Conservation (phyloP, 345 rosid genomes). For the Nephelium lappaceum region DNA sequence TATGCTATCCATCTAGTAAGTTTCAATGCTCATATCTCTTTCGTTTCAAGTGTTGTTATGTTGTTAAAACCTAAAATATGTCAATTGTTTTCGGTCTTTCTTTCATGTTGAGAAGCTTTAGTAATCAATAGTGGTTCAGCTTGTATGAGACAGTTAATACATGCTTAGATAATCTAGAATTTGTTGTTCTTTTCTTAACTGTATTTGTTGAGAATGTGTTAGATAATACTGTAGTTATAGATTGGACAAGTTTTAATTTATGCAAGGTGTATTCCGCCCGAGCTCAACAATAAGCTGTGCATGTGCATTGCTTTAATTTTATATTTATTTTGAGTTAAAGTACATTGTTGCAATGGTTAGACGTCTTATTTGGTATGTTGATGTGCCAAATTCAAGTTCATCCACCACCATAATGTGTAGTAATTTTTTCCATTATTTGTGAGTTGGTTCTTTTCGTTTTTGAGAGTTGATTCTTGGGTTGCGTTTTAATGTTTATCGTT, state of each 20-base stretch:
- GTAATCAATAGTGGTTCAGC: not conserved
- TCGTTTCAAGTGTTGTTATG: constrained; percentile 12
- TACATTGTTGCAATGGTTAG: no score
- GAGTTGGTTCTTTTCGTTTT: no score
- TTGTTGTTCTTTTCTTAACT: not conserved
- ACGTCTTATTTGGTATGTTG: no score
- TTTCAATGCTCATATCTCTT: constrained; percentile 6
- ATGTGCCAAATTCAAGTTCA: no score
- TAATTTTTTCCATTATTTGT: no score
- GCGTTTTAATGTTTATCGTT: no score
- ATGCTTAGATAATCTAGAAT: constrained; percentile 11
- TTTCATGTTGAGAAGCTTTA: not conserved
- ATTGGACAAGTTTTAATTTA: not conserved
- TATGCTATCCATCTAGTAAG: not conserved
- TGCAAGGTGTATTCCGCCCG: not conserved
- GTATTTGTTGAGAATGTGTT: not conserved
- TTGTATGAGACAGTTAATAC: not conserved
- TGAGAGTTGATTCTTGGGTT: no score
- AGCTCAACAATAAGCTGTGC: not conserved
- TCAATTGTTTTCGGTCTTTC: not conserved
- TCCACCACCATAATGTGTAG: no score
- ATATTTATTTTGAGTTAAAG: no score
- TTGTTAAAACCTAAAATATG: not conserved
- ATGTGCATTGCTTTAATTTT: not conserved
- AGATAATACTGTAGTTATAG: not conserved